These are phyloP conservation scores for Orbilia blumenaviensis DNA, from an alignment of 2,329 filamentous ascomycete genomes.

Conservation along the genomic window DNA sequence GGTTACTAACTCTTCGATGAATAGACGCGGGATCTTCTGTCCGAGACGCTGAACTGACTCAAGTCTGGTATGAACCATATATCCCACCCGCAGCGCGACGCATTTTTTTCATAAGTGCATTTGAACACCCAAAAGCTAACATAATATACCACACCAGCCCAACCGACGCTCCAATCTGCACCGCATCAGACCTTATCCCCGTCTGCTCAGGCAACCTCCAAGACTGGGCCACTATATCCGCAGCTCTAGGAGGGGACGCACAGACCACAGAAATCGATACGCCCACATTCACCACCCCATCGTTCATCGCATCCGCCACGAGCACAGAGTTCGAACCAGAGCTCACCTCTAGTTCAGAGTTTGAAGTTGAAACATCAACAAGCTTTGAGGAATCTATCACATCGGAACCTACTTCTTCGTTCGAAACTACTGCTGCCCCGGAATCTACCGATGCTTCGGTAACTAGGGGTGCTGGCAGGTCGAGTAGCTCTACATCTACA, in stretches of 20 bases:
- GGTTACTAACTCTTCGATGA: neutral
- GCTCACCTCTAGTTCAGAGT: neutral
- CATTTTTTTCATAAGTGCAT: neutral
- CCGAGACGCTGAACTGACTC: conserved; percentile 20
- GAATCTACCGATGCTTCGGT: neutral
- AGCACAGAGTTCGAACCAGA: neutral
- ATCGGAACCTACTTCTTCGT: neutral
- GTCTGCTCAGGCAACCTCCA: conserved; percentile 30
- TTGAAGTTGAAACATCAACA: neutral
- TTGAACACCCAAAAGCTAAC: neutral
- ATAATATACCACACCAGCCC: conserved; percentile 5
- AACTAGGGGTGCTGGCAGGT: neutral
- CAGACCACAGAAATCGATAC: conserved; percentile 1
- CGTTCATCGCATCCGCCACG: neutral
- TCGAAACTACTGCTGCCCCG: neutral
- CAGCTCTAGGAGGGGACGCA: neutral
- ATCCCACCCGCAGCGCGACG: neutral
- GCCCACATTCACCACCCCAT: neutral
- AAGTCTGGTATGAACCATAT: conserved; percentile 44
- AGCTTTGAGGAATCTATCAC: neutral
- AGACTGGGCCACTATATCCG: conserved; percentile 44
- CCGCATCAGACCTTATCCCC: conserved; percentile 32
- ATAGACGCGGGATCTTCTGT: conserved; percentile 40
- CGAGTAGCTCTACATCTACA: neutral
- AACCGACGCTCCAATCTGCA: conserved; percentile 46